Evolutionary conservation across 768 basidiomycete genomes (phyloP), one percentile per base, ranked within the genome.

Genomic region (Panus rudis): DNA sequence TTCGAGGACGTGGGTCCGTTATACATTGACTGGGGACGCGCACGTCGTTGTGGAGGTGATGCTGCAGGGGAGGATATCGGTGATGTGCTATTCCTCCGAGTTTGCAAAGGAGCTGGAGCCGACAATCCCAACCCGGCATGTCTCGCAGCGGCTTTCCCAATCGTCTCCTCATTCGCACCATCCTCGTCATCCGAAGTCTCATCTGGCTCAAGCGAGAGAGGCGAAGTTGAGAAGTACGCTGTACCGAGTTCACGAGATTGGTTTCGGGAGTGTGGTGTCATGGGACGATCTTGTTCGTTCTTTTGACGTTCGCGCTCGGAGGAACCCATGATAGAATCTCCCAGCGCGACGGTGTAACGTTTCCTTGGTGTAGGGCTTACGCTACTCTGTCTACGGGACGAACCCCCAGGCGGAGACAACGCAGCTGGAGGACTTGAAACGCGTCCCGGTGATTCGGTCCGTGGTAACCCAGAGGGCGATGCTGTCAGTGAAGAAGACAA

Each of bases 321-420:
- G 2, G 56, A 43, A 27, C 50, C 48, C 49, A 77, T 72, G 46
- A 87, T 78, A 0, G 85, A 81, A 2, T 76, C 82, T 8, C 86
- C 87, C 0, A 92, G 71, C 1, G 89, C 88, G 24, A 91, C 88
- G 0, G 89, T 91, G 56, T 92, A 91, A 28, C 89, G 72, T 55
- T 92, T 92, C 47, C 88, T 66, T 2, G 70, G 63, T 0, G 75
- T 64, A 2, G 89, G 86, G 3, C 84, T 87, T 2, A 80, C 71
- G 53, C 79, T 83, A 4, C 70, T 65, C 13, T 70, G 72, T 16
- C 79, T 32, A 13, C 43, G 66, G 33, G 66, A 60, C 4, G 58
- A 52, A 16, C 59, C 49, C 7, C 56, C 42, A 46, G 63, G 72
- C 1, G 72, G 76, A 2, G 70, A 57, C 0, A 76, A 75, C 3